phyloP scores from a whole-genome alignment of 352 stramenopile genomes.

The Globisporangium barbulae region DNA sequence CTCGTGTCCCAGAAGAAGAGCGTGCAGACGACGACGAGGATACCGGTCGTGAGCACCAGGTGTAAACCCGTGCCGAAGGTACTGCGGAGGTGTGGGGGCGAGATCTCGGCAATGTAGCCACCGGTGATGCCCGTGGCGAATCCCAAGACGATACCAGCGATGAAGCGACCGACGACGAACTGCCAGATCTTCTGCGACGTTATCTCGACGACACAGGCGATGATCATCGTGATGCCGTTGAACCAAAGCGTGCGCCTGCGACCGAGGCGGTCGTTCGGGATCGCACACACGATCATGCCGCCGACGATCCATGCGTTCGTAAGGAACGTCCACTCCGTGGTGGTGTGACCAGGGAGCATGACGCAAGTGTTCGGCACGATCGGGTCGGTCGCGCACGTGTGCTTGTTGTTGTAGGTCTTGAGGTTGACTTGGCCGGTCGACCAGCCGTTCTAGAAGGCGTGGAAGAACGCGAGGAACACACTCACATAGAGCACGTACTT shows the following conservation, averaged over 20 bases:
- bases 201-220: slow-evolving; percentile 18
- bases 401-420: slow-evolving; percentile 47
- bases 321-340: slow-evolving; percentile 39
- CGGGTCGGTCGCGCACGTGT: slow-evolving; percentile 36
- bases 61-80: slow-evolving; percentile 35
- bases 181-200: slow-evolving; percentile 19
- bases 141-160: slow-evolving; percentile 53
- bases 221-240: slow-evolving; percentile 22
- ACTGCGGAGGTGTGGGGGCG: slow-evolving; percentile 35
- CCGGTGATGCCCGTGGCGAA: slow-evolving; percentile 35
- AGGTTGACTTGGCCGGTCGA: slow-evolving; percentile 60
- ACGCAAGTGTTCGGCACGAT: slow-evolving; percentile 30
- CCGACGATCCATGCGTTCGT: slow-evolving; percentile 54
- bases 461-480: slow-evolving; percentile 31
- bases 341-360: slow-evolving; percentile 36
- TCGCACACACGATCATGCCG: slow-evolving; percentile 35
- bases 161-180: slow-evolving; percentile 24
- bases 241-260: slow-evolving; percentile 27
- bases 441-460: slow-evolving; percentile 52
- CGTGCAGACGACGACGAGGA: slow-evolving; percentile 37
- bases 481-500: slow-evolving; percentile 23
- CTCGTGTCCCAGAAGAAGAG: slow-evolving; percentile 58
- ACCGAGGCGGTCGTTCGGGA: slow-evolving; percentile 34
- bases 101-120: slow-evolving; percentile 49
- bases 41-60: slow-evolving; percentile 33